Conservation (phyloP, 495 filamentous ascomycete genomes). For the Thermothielavioides terrestris region DNA sequence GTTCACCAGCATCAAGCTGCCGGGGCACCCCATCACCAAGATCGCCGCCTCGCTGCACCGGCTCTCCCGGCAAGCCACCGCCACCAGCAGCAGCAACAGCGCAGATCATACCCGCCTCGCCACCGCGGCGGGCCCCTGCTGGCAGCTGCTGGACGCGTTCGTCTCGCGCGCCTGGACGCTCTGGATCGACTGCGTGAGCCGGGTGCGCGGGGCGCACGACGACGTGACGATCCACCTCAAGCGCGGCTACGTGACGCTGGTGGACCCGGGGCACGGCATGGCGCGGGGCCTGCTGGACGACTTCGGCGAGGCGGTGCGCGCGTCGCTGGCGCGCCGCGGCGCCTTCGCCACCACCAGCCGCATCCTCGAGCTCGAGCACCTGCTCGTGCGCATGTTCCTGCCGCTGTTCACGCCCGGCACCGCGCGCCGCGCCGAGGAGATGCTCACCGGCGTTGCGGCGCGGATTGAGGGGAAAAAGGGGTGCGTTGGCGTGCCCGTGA, state of each 20-base stretch:
- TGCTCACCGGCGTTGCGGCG: conserved; percentile 7
- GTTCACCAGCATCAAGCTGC: conserved; percentile 14
- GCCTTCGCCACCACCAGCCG: conserved; percentile 14
- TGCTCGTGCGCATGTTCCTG: conserved; percentile 23
- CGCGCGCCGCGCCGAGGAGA: conserved; percentile 5
- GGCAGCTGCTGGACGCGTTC: conserved; percentile 5
- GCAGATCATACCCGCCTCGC: background rate
- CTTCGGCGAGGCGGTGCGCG: background rate
- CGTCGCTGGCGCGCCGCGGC: conserved; percentile 4
- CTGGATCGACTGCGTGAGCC: conserved; percentile 15
- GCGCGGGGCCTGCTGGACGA: conserved; percentile 11
- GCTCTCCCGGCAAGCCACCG: background rate
- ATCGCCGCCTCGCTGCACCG: conserved; percentile 5
- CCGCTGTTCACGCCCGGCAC: conserved; percentile 19
- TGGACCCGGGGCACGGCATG: conserved; percentile 10
- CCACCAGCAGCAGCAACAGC: background rate
- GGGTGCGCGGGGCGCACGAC: conserved; percentile 14
- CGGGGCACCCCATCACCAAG: conserved; percentile 14
- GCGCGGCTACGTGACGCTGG: conserved; percentile 25
- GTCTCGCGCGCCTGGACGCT: conserved; percentile 18
- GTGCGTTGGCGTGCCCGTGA: background rate
- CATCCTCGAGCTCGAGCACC: conserved; percentile 18
- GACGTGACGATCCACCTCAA: conserved; percentile 26
- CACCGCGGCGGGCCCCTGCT: background rate
- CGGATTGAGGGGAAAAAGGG: conserved; percentile 6